These are phyloP conservation scores for Leucocoprinus birnbaumii DNA, from an alignment of 768 basidiomycete species.

Conservation along the genomic window DNA sequence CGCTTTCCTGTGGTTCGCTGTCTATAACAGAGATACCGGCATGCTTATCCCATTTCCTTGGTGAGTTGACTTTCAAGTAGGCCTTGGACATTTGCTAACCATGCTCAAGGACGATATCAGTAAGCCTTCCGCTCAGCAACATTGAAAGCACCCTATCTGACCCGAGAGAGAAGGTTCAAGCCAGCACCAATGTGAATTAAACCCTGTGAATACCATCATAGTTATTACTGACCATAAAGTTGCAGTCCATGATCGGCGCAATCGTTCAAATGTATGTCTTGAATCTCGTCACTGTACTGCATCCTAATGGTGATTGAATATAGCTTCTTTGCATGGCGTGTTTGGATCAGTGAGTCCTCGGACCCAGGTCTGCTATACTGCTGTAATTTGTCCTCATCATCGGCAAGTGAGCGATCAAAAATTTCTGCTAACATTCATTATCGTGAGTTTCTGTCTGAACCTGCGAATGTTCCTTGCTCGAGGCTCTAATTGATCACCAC, in stretches of 20 bases:
- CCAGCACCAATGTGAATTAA: background rate
- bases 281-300: background rate
- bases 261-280: background rate
- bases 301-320: background rate
- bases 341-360: slow-evolving; percentile 12
- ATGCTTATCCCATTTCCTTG: background rate
- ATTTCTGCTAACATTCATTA: too few relatives aligned
- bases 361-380: too few relatives aligned
- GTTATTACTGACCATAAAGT: background rate
- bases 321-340: slow-evolving; percentile 15
- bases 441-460: too few relatives aligned
- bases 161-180: too few relatives aligned
- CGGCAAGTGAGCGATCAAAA: too few relatives aligned
- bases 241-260: background rate
- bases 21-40: slow-evolving; percentile 1
- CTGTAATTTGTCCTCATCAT: too few relatives aligned
- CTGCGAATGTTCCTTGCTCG: too few relatives aligned
- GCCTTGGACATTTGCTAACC: background rate
- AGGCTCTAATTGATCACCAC: too few relatives aligned
- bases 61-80: background rate
- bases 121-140: background rate
- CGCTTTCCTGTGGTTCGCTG: slow-evolving; percentile 2
- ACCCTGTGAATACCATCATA: too few relatives aligned
- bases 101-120: background rate
- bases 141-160: background rate